phyloP scores from a whole-genome alignment of 371 early-diverging fungal species.

The Lichtheimia corymbifera region DNA sequence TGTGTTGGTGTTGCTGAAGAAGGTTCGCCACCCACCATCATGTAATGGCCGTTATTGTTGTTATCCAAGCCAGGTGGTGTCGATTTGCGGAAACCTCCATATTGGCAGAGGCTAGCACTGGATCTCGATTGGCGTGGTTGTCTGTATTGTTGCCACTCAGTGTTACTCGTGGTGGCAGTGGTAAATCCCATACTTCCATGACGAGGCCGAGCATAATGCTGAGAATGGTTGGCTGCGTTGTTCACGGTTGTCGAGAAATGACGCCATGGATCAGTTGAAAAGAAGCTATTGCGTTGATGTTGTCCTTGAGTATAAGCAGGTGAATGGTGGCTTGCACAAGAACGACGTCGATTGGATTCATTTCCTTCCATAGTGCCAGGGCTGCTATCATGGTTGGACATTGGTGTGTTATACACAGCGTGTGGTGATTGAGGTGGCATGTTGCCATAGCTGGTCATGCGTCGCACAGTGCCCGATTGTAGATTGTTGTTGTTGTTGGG shows the following conservation, averaged over 20 bases:
- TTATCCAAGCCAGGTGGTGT: slow-evolving; percentile 4
- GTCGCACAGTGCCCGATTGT: slow-evolving; percentile 9
- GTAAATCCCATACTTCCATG: slow-evolving; percentile 23
- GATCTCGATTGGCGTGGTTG: slow-evolving; percentile 23
- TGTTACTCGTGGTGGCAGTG: neutral
- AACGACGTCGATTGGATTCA: neutral
- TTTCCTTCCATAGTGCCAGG: neutral
- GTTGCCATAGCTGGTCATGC: slow-evolving; percentile 23
- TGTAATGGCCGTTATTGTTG: neutral
- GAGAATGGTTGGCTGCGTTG: neutral
- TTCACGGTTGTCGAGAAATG: neutral
- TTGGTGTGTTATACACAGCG: slow-evolving; percentile 14
- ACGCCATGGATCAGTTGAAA: neutral
- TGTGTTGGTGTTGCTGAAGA: neutral
- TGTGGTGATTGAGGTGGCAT: slow-evolving; percentile 16
- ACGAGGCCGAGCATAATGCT: slow-evolving; percentile 17
- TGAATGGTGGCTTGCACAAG: neutral
- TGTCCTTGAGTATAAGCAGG: neutral
- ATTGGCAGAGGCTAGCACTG: slow-evolving; percentile 21
- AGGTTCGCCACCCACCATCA: neutral
- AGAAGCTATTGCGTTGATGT: neutral
- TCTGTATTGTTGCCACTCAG: slow-evolving; percentile 4
- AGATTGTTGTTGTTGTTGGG: slow-evolving; percentile 2
- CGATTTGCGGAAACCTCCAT: slow-evolving; percentile 14
- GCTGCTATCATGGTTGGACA: slow-evolving; percentile 14